Base-by-base conservation (phyloP, 2,329 filamentous ascomycete genomes). In the Chalara sp. region DNA sequence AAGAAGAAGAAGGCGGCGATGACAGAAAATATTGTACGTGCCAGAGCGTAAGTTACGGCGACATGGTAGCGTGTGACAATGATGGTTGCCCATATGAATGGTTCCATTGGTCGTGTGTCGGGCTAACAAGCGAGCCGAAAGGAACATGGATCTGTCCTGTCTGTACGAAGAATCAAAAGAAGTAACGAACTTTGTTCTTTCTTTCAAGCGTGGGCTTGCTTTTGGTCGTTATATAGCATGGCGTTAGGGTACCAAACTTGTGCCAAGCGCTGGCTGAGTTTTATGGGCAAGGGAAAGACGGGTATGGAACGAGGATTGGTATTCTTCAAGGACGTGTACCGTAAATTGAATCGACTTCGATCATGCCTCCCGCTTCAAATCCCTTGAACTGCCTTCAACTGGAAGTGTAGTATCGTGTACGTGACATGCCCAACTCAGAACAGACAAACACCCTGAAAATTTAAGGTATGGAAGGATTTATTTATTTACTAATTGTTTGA, bases 1-100 rank as follows among this genome's bases (percentile, higher is more conserved):
- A 85, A 32, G 85, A 89, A 46, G 86, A 89, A 50, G 85, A 84
- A 41, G 83, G 82, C 49, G 84, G 85, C 56, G 86, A 90, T 68
- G 84, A 86, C 64, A 87, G 72, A 52, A 74, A 89, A 67, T 93
- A 93, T 70, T 93, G 88, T 70, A 76, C 85, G 32, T 93, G 88
- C 67, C 85, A 91, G 66, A 86, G 86, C 61, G 85, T 91, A 58
- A 89, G 86, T 67, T 90, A 87, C 63, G 88, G 88, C 54, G 86
- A 92, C 63, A 93, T 93, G 88, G 87, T 93, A 56, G 88, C 87
- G 32, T 93, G 88, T 71, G 88, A 93, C 72, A 92, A 92, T 67
- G 82, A 86, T 52, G 78, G 84, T 58, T 93, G 88, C 68, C 82
- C 83, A 44, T 87, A 81, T 63, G 87, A 93, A 70, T 93, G 88